A percentile compares a stretch with the other conserved stretches of the same genome.
phyloP scores from a whole-genome alignment of 768 basidiomycete species.

The Cantharellus cinnabarinus region DNA sequence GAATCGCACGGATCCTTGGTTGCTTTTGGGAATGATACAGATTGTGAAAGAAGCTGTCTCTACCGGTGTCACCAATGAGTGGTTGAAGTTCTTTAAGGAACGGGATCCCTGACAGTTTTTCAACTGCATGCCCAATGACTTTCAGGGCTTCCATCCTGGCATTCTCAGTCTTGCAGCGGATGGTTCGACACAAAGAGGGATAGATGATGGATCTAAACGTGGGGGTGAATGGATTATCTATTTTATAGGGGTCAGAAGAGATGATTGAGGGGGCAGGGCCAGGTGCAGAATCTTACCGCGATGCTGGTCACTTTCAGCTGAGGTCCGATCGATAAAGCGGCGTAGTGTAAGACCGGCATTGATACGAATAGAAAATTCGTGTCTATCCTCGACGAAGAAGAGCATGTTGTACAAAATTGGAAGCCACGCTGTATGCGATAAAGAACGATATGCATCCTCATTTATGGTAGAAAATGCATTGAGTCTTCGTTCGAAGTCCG shows the following conservation, averaged over 20 bases:
- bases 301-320: constrained; percentile 5
- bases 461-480: constrained; percentile 56
- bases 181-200: constrained; percentile 58
- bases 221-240: constrained; percentile 34
- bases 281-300: background rate
- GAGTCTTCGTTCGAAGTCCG: constrained; percentile 77
- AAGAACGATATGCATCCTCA: constrained; percentile 31
- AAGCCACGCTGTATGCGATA: constrained; percentile 46
- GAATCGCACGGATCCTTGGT: constrained; percentile 66
- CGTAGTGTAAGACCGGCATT: constrained; percentile 60
- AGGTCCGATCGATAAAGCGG: constrained; percentile 51
- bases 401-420: constrained; percentile 69
- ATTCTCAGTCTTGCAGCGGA: constrained; percentile 63
- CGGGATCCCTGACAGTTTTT: constrained; percentile 35
- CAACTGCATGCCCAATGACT: constrained; percentile 58
- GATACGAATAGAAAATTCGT: constrained; percentile 68
- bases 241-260: constrained; percentile 9
- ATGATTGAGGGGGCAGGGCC: constrained; percentile 10
- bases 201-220: constrained; percentile 25
- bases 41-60: constrained; percentile 95
- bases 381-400: constrained; percentile 71
- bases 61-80: constrained; percentile 69
- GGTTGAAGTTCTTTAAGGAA: constrained; percentile 60
- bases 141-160: constrained; percentile 70
- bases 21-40: constrained; percentile 85